phyloP scores from a whole-genome alignment of 2,329 filamentous ascomycete genomes.

The Ilyonectria mors-panacis region DNA sequence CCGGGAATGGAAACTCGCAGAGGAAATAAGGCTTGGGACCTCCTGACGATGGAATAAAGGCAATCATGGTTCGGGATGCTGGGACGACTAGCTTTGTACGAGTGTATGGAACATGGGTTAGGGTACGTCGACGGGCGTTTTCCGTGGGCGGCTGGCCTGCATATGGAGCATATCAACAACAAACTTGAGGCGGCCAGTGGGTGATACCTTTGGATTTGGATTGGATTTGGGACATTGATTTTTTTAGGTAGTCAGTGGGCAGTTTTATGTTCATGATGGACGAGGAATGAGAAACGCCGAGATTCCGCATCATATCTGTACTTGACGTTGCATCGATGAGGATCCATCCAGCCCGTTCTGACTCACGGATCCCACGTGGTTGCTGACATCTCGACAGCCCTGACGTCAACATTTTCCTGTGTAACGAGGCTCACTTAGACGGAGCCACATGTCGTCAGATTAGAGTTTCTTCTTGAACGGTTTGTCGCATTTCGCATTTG shows the following conservation, averaged over 20 bases:
- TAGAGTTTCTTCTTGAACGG: constrained; percentile 17
- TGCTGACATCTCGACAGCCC: neutral
- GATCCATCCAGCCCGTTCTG: neutral
- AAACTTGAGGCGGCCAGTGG: neutral
- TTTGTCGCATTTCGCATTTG: neutral
- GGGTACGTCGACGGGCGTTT: neutral
- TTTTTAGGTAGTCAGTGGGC: constrained; percentile 1
- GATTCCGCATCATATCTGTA: neutral
- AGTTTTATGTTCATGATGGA: constrained; percentile 16
- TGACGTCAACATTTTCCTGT: neutral
- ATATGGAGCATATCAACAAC: neutral
- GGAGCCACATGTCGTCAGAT: constrained; percentile 19
- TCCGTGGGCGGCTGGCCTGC: neutral
- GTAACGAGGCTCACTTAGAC: neutral
- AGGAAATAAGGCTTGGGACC: neutral
- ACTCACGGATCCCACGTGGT: neutral
- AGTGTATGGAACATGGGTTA: neutral
- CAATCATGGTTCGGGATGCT: neutral
- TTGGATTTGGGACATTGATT: neutral
- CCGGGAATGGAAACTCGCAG: neutral
- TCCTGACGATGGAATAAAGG: constrained; percentile 2
- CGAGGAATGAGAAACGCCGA: constrained; percentile 25
- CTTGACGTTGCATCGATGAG: neutral
- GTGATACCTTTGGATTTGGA: neutral
- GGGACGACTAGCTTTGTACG: neutral